These are phyloP conservation scores for Fusarium marasasianum DNA, from an alignment of 2,329 filamentous ascomycete genomes.

Conservation along the genomic window DNA sequence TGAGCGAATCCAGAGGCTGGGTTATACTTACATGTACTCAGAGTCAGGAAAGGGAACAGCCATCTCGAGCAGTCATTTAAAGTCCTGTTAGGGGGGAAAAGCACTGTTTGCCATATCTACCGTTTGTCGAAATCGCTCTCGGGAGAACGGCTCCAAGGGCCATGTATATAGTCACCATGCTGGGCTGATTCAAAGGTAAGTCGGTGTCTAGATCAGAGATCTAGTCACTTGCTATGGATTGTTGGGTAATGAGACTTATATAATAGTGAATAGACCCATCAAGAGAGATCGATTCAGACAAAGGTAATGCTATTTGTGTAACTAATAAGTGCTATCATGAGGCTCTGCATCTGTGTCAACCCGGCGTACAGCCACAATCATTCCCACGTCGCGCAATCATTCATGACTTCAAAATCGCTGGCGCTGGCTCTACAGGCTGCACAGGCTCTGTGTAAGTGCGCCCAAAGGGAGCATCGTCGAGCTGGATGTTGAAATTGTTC, in stretches of 20 bases:
- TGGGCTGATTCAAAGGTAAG: constrained; percentile 28
- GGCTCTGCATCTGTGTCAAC: background rate
- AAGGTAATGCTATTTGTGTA: background rate
- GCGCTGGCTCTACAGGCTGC: background rate
- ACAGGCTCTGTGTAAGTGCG: background rate
- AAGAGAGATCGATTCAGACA: background rate
- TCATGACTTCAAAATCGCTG: background rate
- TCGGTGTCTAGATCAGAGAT: background rate
- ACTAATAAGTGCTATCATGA: background rate
- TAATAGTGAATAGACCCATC: background rate
- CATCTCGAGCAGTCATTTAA: background rate
- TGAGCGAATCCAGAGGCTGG: no score
- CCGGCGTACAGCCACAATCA: background rate
- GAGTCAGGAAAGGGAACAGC: background rate
- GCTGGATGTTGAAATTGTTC: background rate
- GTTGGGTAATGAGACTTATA: background rate
- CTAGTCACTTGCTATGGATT: background rate
- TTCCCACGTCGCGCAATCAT: no score
- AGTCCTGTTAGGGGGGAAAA: no score
- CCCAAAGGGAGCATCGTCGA: background rate
- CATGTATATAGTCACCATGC: background rate
- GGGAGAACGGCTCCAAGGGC: no score
- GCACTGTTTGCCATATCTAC: no score
- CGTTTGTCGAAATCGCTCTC: no score
- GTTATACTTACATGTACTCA: background rate